phyloP scores from a whole-genome alignment of 805 yeast genomes.

The Saturnispora silvae region DNA sequence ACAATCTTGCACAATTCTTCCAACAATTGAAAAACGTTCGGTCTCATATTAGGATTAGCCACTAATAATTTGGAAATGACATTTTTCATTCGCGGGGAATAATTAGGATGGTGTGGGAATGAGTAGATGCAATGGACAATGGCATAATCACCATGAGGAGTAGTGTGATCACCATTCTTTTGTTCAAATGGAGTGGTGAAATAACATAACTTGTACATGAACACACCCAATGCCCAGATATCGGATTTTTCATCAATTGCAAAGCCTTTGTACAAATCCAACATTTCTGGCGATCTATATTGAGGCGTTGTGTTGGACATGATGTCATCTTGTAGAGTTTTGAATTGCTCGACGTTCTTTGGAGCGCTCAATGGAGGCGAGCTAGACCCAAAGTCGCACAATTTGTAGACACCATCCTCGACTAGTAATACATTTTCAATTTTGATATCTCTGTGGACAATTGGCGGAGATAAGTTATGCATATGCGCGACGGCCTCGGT shows the following conservation, averaged over 20 bases:
- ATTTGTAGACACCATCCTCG: slow-evolving; percentile 45
- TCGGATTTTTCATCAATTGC: slow-evolving; percentile 78
- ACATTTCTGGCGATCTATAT: slow-evolving; percentile 78
- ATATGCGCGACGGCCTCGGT: slow-evolving; percentile 68
- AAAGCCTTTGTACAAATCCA: slow-evolving; percentile 54
- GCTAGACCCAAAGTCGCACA: slow-evolving; percentile 80
- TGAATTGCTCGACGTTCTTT: slow-evolving; percentile 46
- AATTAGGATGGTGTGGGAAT: slow-evolving; percentile 45
- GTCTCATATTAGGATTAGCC: slow-evolving; percentile 61
- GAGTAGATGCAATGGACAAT: slow-evolving; percentile 47
- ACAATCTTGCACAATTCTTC: slow-evolving; percentile 59
- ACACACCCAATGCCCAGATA: slow-evolving; percentile 78
- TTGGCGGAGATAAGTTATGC: slow-evolving; percentile 44
- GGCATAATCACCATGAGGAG: slow-evolving; percentile 41
- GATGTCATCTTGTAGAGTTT: slow-evolving; percentile 53
- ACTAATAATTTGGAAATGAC: slow-evolving; percentile 50
- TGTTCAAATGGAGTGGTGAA: slow-evolving; percentile 76
- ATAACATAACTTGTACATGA: slow-evolving; percentile 66
- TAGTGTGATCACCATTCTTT: slow-evolving; percentile 16
- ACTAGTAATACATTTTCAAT: slow-evolving; percentile 71
- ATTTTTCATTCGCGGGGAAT: slow-evolving; percentile 52
- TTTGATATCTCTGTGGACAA: slow-evolving; percentile 72
- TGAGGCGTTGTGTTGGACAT: slow-evolving; percentile 79
- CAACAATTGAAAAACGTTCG: slow-evolving; percentile 60
- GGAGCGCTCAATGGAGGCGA: slow-evolving; percentile 58